These are phyloP conservation scores for Penicillium sp. DNA, from an alignment of 2,329 filamentous ascomycete genomes.

Conservation along the genomic window DNA sequence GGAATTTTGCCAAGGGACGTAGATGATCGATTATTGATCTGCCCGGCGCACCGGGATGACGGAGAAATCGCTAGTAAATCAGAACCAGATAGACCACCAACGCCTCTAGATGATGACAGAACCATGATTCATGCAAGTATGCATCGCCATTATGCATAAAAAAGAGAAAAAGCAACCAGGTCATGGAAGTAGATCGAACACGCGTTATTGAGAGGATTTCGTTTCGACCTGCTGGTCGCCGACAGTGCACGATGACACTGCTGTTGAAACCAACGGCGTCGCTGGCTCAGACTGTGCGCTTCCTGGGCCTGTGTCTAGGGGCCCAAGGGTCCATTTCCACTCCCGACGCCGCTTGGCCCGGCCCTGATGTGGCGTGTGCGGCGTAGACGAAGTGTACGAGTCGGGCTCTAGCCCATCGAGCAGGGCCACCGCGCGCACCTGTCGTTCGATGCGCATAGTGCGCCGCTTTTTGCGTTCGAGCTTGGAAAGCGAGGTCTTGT, in stretches of 20 bases:
- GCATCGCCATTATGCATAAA: constrained; percentile 16
- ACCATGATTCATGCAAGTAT: constrained; percentile 23
- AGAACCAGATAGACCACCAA: constrained; percentile 6
- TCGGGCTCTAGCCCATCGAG: constrained; percentile 47
- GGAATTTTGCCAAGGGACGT: constrained; percentile 1
- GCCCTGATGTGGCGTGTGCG: constrained; percentile 53
- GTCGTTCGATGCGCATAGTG: constrained; percentile 31
- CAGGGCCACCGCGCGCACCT: constrained; percentile 41
- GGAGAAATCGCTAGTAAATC: constrained; percentile 7
- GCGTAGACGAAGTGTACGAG: constrained; percentile 45
- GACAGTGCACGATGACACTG: constrained; percentile 3
- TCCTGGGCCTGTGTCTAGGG: constrained; percentile 31
- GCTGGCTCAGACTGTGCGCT: constrained; percentile 6
- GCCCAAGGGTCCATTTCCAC: constrained; percentile 58
- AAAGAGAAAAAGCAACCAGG: constrained; percentile 4
- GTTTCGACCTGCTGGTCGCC: constrained; percentile 6
- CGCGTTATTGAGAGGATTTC: constrained; percentile 5
- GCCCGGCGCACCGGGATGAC: constrained; percentile 3
- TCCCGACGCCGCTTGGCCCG: constrained; percentile 54
- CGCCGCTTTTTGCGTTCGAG: constrained; percentile 40
- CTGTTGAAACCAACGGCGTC: constrained; percentile 1
- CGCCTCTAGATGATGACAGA: constrained; percentile 20
- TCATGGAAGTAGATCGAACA: constrained; percentile 2
- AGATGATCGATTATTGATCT: not conserved
- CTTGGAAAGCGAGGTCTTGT: constrained; percentile 13